Evolutionary conservation across 139 green algal genomes (phyloP).

Genomic region (Coelastrella sp.): DNA sequence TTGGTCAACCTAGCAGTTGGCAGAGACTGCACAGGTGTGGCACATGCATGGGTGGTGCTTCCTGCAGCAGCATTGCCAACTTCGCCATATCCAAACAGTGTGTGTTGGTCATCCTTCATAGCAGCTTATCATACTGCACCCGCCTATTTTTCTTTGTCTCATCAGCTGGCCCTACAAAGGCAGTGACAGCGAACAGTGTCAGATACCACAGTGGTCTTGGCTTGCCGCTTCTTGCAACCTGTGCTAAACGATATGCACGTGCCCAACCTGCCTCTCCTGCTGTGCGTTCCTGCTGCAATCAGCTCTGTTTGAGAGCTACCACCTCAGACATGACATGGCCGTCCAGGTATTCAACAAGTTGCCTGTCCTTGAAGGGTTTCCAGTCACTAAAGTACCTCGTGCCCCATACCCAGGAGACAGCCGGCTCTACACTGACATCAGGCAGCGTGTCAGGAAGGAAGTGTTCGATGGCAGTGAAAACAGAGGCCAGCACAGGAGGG

Average conservation of each 20-base stretch:
- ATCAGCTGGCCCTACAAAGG: too few relatives aligned
- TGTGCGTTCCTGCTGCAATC: neutral
- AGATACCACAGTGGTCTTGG: too few relatives aligned
- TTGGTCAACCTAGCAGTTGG: slow-evolving; percentile 85
- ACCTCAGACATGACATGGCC: slow-evolving; percentile 70
- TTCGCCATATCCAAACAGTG: neutral
- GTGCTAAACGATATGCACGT: too few relatives aligned
- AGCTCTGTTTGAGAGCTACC: slow-evolving; percentile 78
- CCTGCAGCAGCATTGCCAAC: neutral
- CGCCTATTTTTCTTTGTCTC: neutral
- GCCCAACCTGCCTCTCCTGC: too few relatives aligned
- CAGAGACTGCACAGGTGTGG: slow-evolving; percentile 68
- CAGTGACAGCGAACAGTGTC: too few relatives aligned
- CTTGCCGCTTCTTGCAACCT: too few relatives aligned
- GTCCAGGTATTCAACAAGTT: slow-evolving; percentile 60
- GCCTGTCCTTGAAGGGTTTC: slow-evolving; percentile 81
- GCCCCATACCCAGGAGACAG: slow-evolving; percentile 67
- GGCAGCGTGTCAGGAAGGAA: slow-evolving; percentile 79
- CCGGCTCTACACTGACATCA: slow-evolving; percentile 53
- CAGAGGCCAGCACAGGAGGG: slow-evolving; percentile 76
- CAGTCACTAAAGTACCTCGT: slow-evolving; percentile 74
- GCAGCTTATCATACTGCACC: neutral
- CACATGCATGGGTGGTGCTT: neutral
- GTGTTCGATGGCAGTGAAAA: slow-evolving; percentile 78
- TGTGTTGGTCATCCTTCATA: neutral